These are phyloP conservation scores for Lotus japonicus DNA, from an alignment of 306 rosid species.

Conservation along the genomic window DNA sequence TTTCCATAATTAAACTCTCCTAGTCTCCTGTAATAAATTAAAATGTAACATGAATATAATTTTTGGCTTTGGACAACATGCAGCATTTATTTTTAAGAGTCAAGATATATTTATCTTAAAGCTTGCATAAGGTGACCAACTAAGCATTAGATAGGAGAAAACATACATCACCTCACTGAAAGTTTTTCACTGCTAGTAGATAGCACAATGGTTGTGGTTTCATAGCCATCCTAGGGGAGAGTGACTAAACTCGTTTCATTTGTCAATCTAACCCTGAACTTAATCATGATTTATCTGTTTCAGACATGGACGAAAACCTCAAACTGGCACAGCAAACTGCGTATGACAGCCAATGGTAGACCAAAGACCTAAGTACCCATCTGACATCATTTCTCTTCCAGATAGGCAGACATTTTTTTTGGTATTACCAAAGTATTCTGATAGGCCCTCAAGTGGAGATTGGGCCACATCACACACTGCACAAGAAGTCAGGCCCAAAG, in stretches of 20 bases:
- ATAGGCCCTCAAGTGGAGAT: too few relatives aligned
- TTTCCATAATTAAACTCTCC: neutral
- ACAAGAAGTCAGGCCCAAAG: too few relatives aligned
- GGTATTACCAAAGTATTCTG: too few relatives aligned
- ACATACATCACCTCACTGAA: neutral
- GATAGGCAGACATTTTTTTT: too few relatives aligned
- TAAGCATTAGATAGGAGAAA: neutral
- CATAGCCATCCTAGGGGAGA: neutral
- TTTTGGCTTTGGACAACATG: neutral
- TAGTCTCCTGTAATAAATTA: neutral
- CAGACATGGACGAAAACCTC: neutral
- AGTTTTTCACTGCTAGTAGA: neutral
- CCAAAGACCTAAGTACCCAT: neutral
- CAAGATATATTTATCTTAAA: neutral
- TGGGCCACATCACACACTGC: too few relatives aligned
- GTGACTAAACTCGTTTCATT: neutral
- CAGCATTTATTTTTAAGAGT: neutral
- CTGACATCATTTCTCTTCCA: conserved; percentile 3
- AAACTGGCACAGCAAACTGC: neutral
- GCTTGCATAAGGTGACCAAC: neutral
- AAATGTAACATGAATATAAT: neutral
- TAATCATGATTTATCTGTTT: neutral
- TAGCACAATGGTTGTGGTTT: neutral
- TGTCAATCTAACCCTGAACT: neutral
- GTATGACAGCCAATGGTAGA: neutral